phyloP scores from a whole-genome alignment of 805 yeast genomes.

The Ogataea wickerhamii region DNA sequence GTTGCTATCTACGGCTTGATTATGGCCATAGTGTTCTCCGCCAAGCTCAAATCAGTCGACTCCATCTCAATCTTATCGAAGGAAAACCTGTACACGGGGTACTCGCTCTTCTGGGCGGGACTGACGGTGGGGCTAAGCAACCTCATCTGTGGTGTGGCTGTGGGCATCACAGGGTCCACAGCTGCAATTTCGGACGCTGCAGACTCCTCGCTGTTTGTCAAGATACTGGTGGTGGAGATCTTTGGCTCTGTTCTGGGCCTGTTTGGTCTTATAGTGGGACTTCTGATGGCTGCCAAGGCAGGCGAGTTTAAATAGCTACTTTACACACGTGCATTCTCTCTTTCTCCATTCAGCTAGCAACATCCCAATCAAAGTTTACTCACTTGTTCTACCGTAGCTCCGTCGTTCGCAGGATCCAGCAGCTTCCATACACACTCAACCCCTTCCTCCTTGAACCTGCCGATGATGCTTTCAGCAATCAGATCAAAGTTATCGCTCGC shows the following conservation, averaged over 20 bases:
- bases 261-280: conserved; percentile 93
- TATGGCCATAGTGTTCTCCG: conserved; percentile 94
- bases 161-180: conserved; percentile 97
- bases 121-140: conserved; percentile 91
- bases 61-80: conserved; percentile 63
- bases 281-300: conserved; percentile 95
- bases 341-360: too few species aligned
- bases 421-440: conserved; percentile 81
- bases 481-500: conserved; percentile 86
- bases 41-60: conserved; percentile 74
- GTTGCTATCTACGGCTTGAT: conserved; percentile 97
- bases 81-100: conserved; percentile 91
- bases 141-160: conserved; percentile 94
- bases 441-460: conserved; percentile 57
- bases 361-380: too few species aligned
- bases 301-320: conserved; percentile 75
- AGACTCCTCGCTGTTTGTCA: conserved; percentile 89
- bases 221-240: conserved; percentile 94
- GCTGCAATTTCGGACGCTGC: conserved; percentile 99
- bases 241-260: conserved; percentile 95
- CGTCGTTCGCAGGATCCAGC: conserved; percentile 83
- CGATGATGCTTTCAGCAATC: conserved; percentile 74
- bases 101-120: conserved; percentile 97
- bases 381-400: conserved; percentile 57
- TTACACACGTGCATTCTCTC: too few species aligned